Evolutionary conservation across 768 basidiomycete species (phyloP).

Genomic region (Phlegmacium glaucopus): DNA sequence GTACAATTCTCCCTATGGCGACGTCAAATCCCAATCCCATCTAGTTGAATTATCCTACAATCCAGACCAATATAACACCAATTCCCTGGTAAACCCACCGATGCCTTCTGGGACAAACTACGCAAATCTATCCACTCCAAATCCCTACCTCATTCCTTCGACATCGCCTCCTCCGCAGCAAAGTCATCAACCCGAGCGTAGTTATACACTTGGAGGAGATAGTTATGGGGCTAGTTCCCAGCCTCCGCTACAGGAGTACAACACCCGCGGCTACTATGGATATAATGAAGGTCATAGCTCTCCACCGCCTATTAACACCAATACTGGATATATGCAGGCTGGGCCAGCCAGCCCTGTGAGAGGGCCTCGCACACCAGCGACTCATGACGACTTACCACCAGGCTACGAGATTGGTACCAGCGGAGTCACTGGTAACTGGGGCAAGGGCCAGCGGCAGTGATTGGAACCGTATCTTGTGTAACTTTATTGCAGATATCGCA

Average conservation of each 20-base stretch:
- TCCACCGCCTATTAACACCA: conserved; percentile 39
- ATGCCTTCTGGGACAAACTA: conserved; percentile 14
- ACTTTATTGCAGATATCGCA: too few relatives aligned
- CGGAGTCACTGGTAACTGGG: conserved; percentile 51
- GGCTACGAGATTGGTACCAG: conserved; percentile 57
- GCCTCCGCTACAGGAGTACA: conserved; percentile 35
- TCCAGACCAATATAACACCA: conserved; percentile 38
- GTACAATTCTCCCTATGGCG: conserved; percentile 46
- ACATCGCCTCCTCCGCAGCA: conserved; percentile 19
- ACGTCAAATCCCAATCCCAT: conserved; percentile 18
- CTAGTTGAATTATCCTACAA: conserved; percentile 24
- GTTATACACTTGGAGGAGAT: conserved; percentile 54
- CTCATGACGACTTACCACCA: conserved; percentile 59
- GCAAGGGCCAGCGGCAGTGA: conserved; percentile 30
- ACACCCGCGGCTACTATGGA: conserved; percentile 17
- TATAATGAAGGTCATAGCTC: conserved; percentile 19
- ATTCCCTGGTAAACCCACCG: conserved; percentile 12
- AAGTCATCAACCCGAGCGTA: conserved; percentile 37
- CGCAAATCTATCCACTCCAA: conserved; percentile 13
- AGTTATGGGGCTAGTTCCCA: conserved; percentile 49
- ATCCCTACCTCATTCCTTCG: conserved; percentile 23
- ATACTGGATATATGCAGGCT: conserved; percentile 18
- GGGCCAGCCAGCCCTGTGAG: conserved; percentile 36
- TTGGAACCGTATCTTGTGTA: background rate
- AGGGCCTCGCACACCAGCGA: conserved; percentile 36